Evolutionary conservation across 345 rosid species (phyloP).

Genomic region (Boechera divaricarpa): DNA sequence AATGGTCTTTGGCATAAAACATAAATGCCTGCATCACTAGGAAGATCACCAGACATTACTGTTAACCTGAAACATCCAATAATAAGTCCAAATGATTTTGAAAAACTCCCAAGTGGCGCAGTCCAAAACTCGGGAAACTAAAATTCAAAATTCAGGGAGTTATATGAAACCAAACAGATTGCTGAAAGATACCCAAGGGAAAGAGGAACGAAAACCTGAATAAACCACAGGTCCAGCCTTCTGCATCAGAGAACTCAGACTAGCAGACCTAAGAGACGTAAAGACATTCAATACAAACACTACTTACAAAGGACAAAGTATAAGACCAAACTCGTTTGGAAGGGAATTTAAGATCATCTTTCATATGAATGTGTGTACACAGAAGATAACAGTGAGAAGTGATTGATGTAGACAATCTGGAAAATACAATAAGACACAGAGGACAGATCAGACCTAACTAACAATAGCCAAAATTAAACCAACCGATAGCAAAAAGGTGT

Average conservation of each 20-base stretch:
- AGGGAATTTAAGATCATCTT: background rate
- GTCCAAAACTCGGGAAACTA: background rate
- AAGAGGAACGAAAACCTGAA: background rate
- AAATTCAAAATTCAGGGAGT: background rate
- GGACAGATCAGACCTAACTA: conserved; percentile 3
- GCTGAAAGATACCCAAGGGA: background rate
- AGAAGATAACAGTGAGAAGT: background rate
- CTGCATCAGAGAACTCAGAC: background rate
- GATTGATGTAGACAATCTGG: conserved; percentile 1
- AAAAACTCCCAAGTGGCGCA: background rate
- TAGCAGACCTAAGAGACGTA: background rate
- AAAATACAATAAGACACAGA: conserved; percentile 8
- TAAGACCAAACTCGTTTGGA: background rate
- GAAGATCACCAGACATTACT: background rate
- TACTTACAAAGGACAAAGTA: background rate
- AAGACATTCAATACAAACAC: background rate
- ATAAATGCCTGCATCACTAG: background rate
- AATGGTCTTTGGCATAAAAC: background rate
- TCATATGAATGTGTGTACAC: background rate
- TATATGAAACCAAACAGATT: too few species aligned
- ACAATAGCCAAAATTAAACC: conserved; percentile 3
- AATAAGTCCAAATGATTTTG: background rate
- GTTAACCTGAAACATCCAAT: background rate
- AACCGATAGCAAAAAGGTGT: background rate
- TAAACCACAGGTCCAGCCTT: background rate